These are phyloP conservation scores for Phaseolus lunatus DNA, from an alignment of 306 rosid genomes.

Conservation along the genomic window DNA sequence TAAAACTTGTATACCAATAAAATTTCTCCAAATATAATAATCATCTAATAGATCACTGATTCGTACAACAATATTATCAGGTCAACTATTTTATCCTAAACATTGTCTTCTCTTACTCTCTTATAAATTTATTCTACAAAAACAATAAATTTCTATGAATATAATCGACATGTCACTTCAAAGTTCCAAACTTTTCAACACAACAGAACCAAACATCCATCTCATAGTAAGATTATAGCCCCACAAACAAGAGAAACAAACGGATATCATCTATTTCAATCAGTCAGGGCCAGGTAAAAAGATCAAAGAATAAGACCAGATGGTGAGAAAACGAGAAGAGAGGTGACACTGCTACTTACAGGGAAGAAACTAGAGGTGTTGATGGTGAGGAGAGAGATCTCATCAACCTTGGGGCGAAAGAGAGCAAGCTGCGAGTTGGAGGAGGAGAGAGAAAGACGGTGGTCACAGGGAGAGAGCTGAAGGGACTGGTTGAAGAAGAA, in stretches of 20 bases:
- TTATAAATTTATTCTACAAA: background rate
- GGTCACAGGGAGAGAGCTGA: slow-evolving; percentile 81
- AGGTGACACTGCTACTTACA: slow-evolving; percentile 25
- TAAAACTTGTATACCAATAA: background rate
- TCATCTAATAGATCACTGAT: background rate
- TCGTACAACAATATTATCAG: background rate
- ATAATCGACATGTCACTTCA: slow-evolving; percentile 9
- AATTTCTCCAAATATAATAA: background rate
- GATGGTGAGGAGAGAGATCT: slow-evolving; percentile 77
- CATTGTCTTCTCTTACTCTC: background rate
- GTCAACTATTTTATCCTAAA: background rate
- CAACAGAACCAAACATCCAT: background rate
- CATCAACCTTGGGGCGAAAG: slow-evolving; percentile 74
- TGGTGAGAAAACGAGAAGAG: background rate
- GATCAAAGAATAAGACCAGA: background rate
- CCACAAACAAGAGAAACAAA: background rate
- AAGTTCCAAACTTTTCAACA: slow-evolving; percentile 26
- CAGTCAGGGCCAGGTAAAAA: background rate
- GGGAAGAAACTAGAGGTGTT: slow-evolving; percentile 69
- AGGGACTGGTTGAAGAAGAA: slow-evolving; percentile 62
- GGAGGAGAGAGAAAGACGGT: slow-evolving; percentile 65
- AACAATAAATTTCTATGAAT: background rate
- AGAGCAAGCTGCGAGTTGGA: slow-evolving; percentile 62
- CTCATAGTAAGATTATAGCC: background rate
- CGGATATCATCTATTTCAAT: background rate